Evolutionary conservation across 768 basidiomycete species (phyloP), one percentile per base, ranked within the genome.

Genomic region (Boletus speciosus): DNA sequence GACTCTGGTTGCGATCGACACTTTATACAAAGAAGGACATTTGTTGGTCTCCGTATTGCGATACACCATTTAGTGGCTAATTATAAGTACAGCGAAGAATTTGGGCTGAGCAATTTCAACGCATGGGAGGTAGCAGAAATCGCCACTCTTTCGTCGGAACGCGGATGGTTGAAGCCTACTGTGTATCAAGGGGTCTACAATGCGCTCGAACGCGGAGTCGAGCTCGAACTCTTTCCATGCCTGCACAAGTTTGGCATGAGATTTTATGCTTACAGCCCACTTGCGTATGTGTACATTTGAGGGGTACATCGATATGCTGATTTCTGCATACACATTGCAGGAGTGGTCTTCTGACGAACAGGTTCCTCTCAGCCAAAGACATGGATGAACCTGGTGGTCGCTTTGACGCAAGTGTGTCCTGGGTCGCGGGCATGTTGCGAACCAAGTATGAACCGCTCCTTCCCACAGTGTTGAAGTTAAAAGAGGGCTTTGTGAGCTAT

Each of bases 401-500:
- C 45, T 46, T 23, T 19, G 32, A 34, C 27, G n/a, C 27, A 12
- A 32, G 31, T 21, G 19, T 15, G 19, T 46, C 45, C 14, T 7
- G 27, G 31, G 0, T 46, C 8, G 45, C 45, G 5, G 19, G 7
- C 12, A 14, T 15, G 10, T 37, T 39, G 25, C 35, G 35, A 27
- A 16, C 27, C 27, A 2, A 27, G 36, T 49, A 49, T n/a, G 37
- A 21, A 21, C 19, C n/a, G 2, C n/a, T 59, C 3, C 23, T 59
- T n/a, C 58, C 57, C 6, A 31, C 34, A 9, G 21, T 31, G 21
- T 35, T 34, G 29, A 52, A 16, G 31, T 48, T 59, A 6, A 59
- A 59, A 31, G 48, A 38, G 36, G 43, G 37, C 7, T 47, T 45
- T n/a, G 47, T 53, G 52, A 48, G 47, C 25, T 16, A n/a, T 34